A percentile compares a stretch with the other conserved stretches of the same genome.
Evolutionary conservation across 2,329 filamentous ascomycete species (phyloP).

Genomic region (Colletotrichum limetticola): DNA sequence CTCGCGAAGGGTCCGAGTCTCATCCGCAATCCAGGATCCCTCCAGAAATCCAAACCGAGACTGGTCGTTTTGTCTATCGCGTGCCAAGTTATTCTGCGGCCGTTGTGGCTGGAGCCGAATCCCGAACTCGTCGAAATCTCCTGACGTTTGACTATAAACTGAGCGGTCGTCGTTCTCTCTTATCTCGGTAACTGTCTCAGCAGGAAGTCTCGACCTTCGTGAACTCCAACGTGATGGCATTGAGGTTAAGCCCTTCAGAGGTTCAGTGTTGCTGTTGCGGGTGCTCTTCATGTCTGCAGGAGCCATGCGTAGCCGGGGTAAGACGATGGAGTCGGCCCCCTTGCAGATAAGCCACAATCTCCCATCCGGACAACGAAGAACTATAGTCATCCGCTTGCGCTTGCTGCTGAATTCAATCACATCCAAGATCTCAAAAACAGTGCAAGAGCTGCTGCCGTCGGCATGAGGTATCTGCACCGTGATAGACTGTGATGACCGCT

Average conservation of each 20-base stretch:
- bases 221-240: conserved; percentile 64
- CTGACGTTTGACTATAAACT: conserved; percentile 45
- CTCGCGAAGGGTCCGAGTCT: conserved; percentile 75
- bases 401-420: conserved; percentile 91
- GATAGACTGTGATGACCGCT: conserved; percentile 78
- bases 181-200: conserved; percentile 62
- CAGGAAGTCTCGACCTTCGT: conserved; percentile 63
- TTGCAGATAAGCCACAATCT: conserved; percentile 88
- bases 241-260: conserved; percentile 64
- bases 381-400: conserved; percentile 89
- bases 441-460: conserved; percentile 54
- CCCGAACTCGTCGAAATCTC: conserved; percentile 59
- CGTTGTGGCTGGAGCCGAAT: conserved; percentile 42
- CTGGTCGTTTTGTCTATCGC: too few species aligned
- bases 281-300: conserved; percentile 81
- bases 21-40: conserved; percentile 57
- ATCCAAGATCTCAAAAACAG: conserved; percentile 83
- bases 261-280: conserved; percentile 68
- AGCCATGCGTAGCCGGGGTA: conserved; percentile 79
- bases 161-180: conserved; percentile 58
- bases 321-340: conserved; percentile 85
- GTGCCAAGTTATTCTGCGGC: not conserved
- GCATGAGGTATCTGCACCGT: conserved; percentile 57
- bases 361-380: conserved; percentile 86
- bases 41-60: conserved; percentile 49